Percentiles rank a stretch among this genome's conserved stretches.
phyloP scores from a whole-genome alignment of 306 rosid genomes.

The Betula pendula region DNA sequence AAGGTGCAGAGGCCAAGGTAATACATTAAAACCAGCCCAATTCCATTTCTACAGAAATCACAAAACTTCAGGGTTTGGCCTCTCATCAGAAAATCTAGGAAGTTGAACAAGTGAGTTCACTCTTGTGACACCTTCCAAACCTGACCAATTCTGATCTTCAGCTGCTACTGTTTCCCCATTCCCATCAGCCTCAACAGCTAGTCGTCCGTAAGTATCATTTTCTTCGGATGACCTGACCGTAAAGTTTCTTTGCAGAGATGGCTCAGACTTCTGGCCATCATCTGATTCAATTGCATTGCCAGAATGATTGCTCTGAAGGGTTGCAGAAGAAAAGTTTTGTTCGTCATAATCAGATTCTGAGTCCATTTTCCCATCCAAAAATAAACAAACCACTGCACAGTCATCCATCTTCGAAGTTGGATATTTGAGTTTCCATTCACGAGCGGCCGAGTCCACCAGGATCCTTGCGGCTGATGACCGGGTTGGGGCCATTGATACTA shows the following conservation, averaged over 20 bases:
- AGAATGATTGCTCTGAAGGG: conserved; percentile 82
- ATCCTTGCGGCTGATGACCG: conserved; percentile 75
- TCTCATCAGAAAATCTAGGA: conserved; percentile 86
- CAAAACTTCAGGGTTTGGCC: conserved; percentile 50
- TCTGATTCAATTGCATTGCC: conserved; percentile 82
- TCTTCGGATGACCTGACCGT: conserved; percentile 86
- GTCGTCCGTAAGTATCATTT: conserved; percentile 46
- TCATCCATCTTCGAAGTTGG: conserved; percentile 98
- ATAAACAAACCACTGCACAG: conserved; percentile 91
- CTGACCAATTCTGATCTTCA: conserved; percentile 96
- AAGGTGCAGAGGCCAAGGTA: conserved; percentile 20
- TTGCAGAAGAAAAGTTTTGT: conserved; percentile 84
- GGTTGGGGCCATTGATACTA: conserved; percentile 66
- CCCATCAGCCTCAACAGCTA: conserved; percentile 46
- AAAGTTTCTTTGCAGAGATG: conserved; percentile 73
- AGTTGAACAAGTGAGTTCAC: conserved; percentile 97
- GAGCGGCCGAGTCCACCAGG: conserved; percentile 84
- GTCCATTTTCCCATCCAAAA: conserved; percentile 94
- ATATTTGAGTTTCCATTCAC: conserved; percentile 85
- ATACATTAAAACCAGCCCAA: conserved; percentile 36
- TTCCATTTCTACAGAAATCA: conserved; percentile 32
- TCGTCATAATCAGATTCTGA: conserved; percentile 88
- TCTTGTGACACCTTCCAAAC: conserved; percentile 95
- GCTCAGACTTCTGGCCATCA: conserved; percentile 80
- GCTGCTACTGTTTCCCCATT: conserved; percentile 42